Conservation (phyloP, 495 filamentous ascomycete species). For the Friedmanniomyces endolithicus region DNA sequence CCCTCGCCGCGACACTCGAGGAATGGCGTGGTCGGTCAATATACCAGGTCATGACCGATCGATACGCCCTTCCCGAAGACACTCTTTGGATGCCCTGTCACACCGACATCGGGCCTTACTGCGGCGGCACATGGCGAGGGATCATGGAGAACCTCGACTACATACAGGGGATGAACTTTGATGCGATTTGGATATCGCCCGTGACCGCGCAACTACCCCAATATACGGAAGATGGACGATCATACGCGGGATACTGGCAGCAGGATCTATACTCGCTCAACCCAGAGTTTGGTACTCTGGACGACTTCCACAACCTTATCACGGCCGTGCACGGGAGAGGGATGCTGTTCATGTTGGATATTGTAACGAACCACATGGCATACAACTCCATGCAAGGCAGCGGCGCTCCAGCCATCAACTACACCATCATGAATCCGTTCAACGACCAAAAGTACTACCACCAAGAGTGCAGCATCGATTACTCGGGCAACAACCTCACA, state of each 20-base stretch:
- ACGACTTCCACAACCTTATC: conserved; percentile 49
- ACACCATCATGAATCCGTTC: conserved; percentile 52
- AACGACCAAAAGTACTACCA: conserved; percentile 54
- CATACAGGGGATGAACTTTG: conserved; percentile 16
- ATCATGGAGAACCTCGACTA: conserved; percentile 19
- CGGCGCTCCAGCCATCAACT: conserved; percentile 38
- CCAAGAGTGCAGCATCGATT: conserved; percentile 52
- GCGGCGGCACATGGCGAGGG: conserved; percentile 17
- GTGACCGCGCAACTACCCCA: conserved; percentile 8
- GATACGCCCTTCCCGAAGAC: conserved; percentile 4
- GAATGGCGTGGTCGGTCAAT: conserved; percentile 16
- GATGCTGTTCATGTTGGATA: conserved; percentile 31
- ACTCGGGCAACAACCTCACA: conserved; percentile 29
- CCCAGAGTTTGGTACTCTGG: conserved; percentile 48
- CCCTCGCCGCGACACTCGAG: conserved; percentile 6
- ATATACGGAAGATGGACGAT: conserved; percentile 7
- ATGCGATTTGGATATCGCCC: conserved; percentile 14
- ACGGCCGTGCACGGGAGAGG: conserved; percentile 46
- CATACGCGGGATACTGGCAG: conserved; percentile 60
- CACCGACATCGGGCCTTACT: conserved; percentile 10
- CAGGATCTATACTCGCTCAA: conserved; percentile 54
- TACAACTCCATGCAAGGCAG: conserved; percentile 32
- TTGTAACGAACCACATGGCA: conserved; percentile 26
- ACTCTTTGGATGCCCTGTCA: conserved; percentile 1
- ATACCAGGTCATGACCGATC: conserved; percentile 22